These are phyloP conservation scores for Nelumbo lutea DNA, from an alignment of 164 flowering plant genomes.

Conservation along the genomic window DNA sequence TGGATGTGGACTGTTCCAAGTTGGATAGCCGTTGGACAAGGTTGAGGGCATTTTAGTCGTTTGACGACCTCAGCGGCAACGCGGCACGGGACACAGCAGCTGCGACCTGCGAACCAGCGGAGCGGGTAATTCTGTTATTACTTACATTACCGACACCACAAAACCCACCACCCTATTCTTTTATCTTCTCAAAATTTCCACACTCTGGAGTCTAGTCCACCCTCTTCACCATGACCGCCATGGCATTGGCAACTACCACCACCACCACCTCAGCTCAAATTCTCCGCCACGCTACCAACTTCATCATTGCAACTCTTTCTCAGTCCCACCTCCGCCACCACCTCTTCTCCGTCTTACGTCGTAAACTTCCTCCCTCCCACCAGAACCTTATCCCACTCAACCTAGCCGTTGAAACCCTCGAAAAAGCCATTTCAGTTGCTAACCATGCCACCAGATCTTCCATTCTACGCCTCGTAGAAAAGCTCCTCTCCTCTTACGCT, in stretches of 20 bases:
- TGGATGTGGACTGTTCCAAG: too few relatives aligned
- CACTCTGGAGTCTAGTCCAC: neutral
- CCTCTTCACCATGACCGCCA: slow-evolving; percentile 9
- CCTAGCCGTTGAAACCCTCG: slow-evolving; percentile 44
- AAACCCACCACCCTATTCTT: neutral
- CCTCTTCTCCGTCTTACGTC: slow-evolving; percentile 34
- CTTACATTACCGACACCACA: too few relatives aligned
- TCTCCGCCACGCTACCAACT: slow-evolving; percentile 42
- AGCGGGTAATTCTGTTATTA: neutral
- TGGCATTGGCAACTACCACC: slow-evolving; percentile 17
- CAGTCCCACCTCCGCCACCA: slow-evolving; percentile 45
- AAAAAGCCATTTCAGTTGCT: slow-evolving; percentile 34
- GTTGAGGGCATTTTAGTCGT: too few relatives aligned
- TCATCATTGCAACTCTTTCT: slow-evolving; percentile 33
- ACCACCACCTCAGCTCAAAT: slow-evolving; percentile 31
- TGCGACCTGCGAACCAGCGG: too few relatives aligned
- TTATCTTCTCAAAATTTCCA: neutral
- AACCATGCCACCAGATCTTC: slow-evolving; percentile 29
- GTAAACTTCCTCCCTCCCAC: slow-evolving; percentile 19
- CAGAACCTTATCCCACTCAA: slow-evolving; percentile 29
- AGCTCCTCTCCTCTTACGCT: slow-evolving; percentile 37
- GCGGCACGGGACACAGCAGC: too few relatives aligned
- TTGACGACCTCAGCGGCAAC: too few relatives aligned
- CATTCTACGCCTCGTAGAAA: slow-evolving; percentile 45
- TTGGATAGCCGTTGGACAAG: too few relatives aligned